Percentiles rank a stretch among this genome's conserved stretches.
phyloP scores from a whole-genome alignment of 306 rosid species.

The Citrullus colocynthis region DNA sequence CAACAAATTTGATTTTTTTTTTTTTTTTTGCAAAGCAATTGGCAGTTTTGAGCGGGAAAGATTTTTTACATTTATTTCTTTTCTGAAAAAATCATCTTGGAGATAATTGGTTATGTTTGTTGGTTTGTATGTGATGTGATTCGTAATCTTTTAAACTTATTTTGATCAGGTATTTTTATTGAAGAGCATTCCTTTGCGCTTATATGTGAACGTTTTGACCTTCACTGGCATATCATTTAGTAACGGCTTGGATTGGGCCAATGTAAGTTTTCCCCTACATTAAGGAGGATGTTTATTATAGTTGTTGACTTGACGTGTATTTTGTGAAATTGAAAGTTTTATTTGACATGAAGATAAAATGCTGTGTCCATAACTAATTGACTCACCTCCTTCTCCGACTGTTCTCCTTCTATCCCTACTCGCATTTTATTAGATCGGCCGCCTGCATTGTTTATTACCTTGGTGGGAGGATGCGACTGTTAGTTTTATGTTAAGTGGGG shows the following conservation, averaged over 20 bases:
- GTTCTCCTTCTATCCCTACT: background rate
- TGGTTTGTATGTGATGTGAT: background rate
- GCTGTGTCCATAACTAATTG: background rate
- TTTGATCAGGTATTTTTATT: conserved; percentile 51
- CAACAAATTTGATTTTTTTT: background rate
- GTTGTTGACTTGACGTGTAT: background rate
- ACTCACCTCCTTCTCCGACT: background rate
- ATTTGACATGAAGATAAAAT: background rate
- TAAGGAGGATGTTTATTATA: background rate
- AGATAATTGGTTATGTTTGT: background rate
- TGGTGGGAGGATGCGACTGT: conserved; percentile 89
- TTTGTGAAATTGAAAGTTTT: background rate
- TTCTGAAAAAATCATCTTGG: background rate
- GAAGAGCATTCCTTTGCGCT: conserved; percentile 63
- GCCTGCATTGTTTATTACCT: conserved; percentile 75
- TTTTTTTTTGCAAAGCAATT: background rate
- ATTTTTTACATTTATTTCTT: background rate
- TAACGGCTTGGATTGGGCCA: conserved; percentile 49
- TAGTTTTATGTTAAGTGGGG: conserved; percentile 76
- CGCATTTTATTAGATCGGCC: conserved; percentile 40
- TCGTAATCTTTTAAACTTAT: background rate
- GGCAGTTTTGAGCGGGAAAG: background rate
- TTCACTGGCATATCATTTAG: conserved; percentile 36
- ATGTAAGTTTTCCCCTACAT: conserved; percentile 31
- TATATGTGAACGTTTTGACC: conserved; percentile 44